These are phyloP conservation scores for Podospora didyma DNA, from an alignment of 495 filamentous ascomycete genomes.

Conservation along the genomic window DNA sequence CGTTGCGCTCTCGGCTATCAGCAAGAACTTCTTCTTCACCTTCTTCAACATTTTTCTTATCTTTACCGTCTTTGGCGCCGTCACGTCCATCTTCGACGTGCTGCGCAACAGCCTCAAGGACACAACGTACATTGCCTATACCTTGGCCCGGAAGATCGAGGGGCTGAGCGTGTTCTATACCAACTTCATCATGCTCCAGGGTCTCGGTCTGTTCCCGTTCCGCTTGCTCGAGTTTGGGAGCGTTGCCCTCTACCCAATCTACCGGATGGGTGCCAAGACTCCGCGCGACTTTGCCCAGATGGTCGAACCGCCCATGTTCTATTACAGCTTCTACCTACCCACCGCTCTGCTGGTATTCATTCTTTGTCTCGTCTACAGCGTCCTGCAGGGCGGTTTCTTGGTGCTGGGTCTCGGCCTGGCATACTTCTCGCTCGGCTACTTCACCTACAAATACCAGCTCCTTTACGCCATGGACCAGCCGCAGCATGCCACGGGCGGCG, in stretches of 20 bases:
- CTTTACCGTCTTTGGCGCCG: constrained; percentile 87
- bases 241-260: constrained; percentile 79
- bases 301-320: constrained; percentile 78
- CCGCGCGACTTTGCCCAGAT: constrained; percentile 88
- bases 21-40: constrained; percentile 99
- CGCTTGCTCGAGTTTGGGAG: constrained; percentile 86
- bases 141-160: constrained; percentile 71
- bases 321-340: constrained; percentile 93
- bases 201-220: constrained; percentile 87
- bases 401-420: constrained; percentile 78
- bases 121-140: constrained; percentile 70
- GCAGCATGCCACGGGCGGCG: constrained; percentile 88
- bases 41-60: constrained; percentile 99
- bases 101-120: constrained; percentile 72
- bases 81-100: constrained; percentile 63
- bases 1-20: constrained; percentile 90
- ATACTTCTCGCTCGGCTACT: constrained; percentile 87
- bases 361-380: constrained; percentile 91
- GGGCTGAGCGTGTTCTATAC: constrained; percentile 78
- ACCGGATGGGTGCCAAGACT: constrained; percentile 73
- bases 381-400: constrained; percentile 76
- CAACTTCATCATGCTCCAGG: constrained; percentile 92
- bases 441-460: constrained; percentile 97
- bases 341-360: constrained; percentile 88
- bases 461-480: constrained; percentile 98